Evolutionary conservation across 768 basidiomycete genomes (phyloP).

Genomic region (Lactarius evosmus): DNA sequence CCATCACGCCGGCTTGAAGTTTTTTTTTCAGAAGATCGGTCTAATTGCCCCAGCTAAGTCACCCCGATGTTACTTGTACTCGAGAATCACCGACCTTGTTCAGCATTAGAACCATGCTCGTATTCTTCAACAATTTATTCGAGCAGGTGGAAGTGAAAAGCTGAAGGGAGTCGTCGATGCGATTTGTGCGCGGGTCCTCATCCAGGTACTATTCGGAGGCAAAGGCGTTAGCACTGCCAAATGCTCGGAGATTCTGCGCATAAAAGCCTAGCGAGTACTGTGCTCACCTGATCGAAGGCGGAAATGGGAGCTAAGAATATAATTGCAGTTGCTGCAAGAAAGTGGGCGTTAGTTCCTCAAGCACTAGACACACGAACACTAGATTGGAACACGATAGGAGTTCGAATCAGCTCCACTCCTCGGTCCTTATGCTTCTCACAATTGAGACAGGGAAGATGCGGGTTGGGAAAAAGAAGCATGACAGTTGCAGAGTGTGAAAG

Average conservation of each 20-base stretch:
- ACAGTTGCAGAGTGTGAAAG: slow-evolving; percentile 21
- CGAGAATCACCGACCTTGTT: slow-evolving; percentile 63
- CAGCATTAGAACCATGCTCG: slow-evolving; percentile 49
- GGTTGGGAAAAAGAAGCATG: slow-evolving; percentile 69
- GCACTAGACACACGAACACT: slow-evolving; percentile 3
- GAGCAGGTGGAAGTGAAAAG: slow-evolving; percentile 84
- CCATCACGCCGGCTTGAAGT: slow-evolving; percentile 62
- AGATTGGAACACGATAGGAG: slow-evolving; percentile 8
- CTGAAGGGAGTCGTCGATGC: slow-evolving; percentile 87
- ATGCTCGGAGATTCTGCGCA: not conserved
- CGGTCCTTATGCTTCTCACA: slow-evolving; percentile 4
- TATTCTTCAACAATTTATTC: slow-evolving; percentile 69
- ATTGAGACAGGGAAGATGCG: slow-evolving; percentile 42
- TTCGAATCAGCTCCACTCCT: not conserved
- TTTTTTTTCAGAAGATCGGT: slow-evolving; percentile 75
- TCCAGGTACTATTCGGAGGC: slow-evolving; percentile 61
- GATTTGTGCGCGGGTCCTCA: slow-evolving; percentile 80
- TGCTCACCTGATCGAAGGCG: slow-evolving; percentile 76
- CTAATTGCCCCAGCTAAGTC: slow-evolving; percentile 49
- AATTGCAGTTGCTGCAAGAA: slow-evolving; percentile 63
- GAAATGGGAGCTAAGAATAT: slow-evolving; percentile 86
- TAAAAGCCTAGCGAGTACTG: not conserved
- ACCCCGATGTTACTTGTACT: slow-evolving; percentile 32
- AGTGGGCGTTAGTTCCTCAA: slow-evolving; percentile 14
- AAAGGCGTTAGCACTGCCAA: slow-evolving; percentile 43